Evolutionary conservation across 305 asterid species (phyloP).

Genomic region (Plantago rigida): DNA sequence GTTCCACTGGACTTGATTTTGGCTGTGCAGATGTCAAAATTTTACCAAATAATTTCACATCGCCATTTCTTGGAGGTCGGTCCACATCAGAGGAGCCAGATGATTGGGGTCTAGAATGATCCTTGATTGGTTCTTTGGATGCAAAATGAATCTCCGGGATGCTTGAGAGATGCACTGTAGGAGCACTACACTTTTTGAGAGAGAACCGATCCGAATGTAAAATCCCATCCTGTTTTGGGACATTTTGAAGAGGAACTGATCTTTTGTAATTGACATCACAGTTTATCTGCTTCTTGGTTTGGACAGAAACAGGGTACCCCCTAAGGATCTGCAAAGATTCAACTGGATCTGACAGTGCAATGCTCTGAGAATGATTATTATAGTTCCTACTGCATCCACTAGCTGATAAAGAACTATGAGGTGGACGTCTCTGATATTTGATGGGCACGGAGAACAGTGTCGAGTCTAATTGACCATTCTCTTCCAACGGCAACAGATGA

Average conservation of each 20-base stretch:
- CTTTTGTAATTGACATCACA: constrained; percentile 38
- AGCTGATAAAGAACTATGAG: constrained; percentile 27
- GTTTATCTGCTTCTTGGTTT: constrained; percentile 34
- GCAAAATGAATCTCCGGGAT: constrained; percentile 32
- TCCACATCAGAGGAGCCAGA: constrained; percentile 50
- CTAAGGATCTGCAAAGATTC: constrained; percentile 45
- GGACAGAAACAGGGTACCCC: constrained; percentile 49
- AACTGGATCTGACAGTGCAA: constrained; percentile 33
- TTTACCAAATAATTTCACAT: constrained; percentile 89
- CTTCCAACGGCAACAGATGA: constrained; percentile 27
- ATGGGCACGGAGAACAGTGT: constrained; percentile 41
- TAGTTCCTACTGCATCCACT: constrained; percentile 28
- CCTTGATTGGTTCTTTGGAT: constrained; percentile 34
- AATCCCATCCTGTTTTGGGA: constrained; percentile 32
- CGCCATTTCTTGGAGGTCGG: constrained; percentile 60
- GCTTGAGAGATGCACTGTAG: constrained; percentile 34
- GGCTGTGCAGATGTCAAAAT: constrained; percentile 55
- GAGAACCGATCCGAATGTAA: constrained; percentile 34
- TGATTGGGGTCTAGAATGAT: constrained; percentile 30
- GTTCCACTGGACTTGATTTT: constrained; percentile 34
- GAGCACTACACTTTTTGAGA: constrained; percentile 51
- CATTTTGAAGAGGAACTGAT: constrained; percentile 33
- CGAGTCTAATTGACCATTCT: constrained; percentile 29
- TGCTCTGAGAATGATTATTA: constrained; percentile 31
- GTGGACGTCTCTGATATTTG: constrained; percentile 35